A percentile compares a stretch with the other conserved stretches of the same genome.
Evolutionary conservation across 75 land plant genomes (phyloP).

Genomic region (Larix kaempferi): DNA sequence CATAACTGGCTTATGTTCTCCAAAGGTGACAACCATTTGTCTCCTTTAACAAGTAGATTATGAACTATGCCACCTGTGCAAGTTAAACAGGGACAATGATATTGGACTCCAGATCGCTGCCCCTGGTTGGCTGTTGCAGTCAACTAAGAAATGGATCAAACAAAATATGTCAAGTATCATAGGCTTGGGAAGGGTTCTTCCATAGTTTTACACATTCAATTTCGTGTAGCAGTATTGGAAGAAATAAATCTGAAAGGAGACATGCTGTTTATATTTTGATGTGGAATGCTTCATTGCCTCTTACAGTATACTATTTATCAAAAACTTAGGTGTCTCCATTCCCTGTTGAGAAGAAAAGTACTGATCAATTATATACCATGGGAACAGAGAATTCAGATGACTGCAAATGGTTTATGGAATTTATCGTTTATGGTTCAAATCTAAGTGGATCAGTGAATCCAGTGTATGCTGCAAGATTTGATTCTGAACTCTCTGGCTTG

Average conservation of each 20-base stretch:
- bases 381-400: not conserved
- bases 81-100: not conserved
- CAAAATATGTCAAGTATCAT: not conserved
- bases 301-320: not conserved
- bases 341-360: not conserved
- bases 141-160: not conserved
- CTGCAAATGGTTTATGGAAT: not conserved
- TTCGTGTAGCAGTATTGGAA: not conserved
- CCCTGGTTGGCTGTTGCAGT: not conserved
- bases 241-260: not conserved
- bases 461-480: not conserved
- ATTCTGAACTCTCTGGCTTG: too few species aligned
- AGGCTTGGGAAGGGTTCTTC: not conserved
- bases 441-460: not conserved
- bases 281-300: not conserved
- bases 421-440: not conserved
- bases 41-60: not conserved
- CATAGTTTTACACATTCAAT: not conserved
- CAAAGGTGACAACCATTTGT: not conserved
- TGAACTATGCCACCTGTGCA: not conserved
- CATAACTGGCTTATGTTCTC: not conserved
- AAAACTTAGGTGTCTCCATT: not conserved
- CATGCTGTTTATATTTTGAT: not conserved
- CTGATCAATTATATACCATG: not conserved
- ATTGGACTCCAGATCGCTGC: not conserved